Base-by-base conservation (phyloP, 179 eudicot species). In the Spergularia azorica region DNA sequence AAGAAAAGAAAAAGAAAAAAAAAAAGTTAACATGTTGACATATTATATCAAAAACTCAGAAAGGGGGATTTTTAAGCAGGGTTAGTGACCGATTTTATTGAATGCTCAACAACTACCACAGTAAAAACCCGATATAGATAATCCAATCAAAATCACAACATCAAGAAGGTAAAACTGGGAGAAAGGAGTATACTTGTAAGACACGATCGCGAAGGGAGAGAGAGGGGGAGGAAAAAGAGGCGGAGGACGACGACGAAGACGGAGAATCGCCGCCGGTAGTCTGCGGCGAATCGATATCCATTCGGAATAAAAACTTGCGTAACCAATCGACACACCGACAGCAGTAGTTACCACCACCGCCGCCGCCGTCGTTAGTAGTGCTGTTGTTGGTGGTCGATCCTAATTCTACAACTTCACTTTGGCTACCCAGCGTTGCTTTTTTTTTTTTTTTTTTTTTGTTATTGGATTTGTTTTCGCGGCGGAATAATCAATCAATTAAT, bases 311-410 rank as follows among this genome's bases (percentile, higher is more conserved):
- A 5, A 83, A 56, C 4, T 75, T 85, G 17, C 82, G 78, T 70
- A 85, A 72, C 85, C 85, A 85, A 73, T 80, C 88, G 6, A 82
- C 76, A 17, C 86, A 82, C 20, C 83, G 81, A 21, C 80, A 85
- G 64, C 82, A 77, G 63, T 82, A 55, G 60, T 63, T 76, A 72
- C 76, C 83, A 55, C 79, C 41, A 52, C 77, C 60, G 48, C n/a
- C 32, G 32, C 32, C 32, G 32, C 32, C 32, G 32, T 1, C 32
- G 32, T 26, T 26, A 26, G 32, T 26, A 26, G 32, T 26, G 32
- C 2, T 7, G 48, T 43, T 7, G 48, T 43, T 43, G 48, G 5
- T 43, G 48, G 5, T 7, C 48, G 48, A 43, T 43, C 48, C 48
- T 43, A 7, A 4, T 43, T 7, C 48, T 5, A 43, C 48, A 43